Evolutionary conservation across 495 filamentous ascomycete genomes (phyloP).

Genomic region (Podospora tetraspora): DNA sequence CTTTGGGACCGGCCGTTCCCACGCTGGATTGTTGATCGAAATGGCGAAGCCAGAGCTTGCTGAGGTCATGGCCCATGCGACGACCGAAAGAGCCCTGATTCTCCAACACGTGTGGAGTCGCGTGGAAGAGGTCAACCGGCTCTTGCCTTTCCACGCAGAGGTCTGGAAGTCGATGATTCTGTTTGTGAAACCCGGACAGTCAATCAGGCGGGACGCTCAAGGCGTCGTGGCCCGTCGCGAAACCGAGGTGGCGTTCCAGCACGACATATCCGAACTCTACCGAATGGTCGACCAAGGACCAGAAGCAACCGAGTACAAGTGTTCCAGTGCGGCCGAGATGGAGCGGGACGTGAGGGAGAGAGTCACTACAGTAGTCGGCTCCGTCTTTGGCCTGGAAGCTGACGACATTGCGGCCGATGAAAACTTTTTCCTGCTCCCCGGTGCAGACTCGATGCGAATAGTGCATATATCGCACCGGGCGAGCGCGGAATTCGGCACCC

Average conservation of each 20-base stretch:
- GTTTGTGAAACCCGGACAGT: background rate
- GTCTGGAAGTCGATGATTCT: slow-evolving; percentile 1
- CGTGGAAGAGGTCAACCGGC: slow-evolving; percentile 21
- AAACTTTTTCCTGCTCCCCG: background rate
- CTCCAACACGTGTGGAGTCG: slow-evolving; percentile 20
- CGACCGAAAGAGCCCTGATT: background rate
- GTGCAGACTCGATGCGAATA: background rate
- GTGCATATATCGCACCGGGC: background rate
- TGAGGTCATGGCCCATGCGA: background rate
- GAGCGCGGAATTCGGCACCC: background rate
- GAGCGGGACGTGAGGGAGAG: slow-evolving; percentile 18
- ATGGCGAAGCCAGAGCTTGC: slow-evolving; percentile 4
- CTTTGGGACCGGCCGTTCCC: slow-evolving; percentile 42
- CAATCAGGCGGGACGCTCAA: background rate
- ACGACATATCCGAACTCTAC: background rate
- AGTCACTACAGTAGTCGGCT: background rate
- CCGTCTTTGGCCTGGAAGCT: background rate
- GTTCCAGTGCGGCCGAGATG: background rate
- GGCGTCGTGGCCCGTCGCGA: background rate
- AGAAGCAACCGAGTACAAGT: too few relatives aligned
- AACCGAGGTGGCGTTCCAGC: background rate
- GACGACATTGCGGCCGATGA: background rate
- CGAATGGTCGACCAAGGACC: background rate
- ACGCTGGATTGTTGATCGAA: slow-evolving; percentile 46
- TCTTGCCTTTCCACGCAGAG: background rate